Conservation (phyloP, 2,329 filamentous ascomycete species). For the Monosporascus cannonballus region DNA sequence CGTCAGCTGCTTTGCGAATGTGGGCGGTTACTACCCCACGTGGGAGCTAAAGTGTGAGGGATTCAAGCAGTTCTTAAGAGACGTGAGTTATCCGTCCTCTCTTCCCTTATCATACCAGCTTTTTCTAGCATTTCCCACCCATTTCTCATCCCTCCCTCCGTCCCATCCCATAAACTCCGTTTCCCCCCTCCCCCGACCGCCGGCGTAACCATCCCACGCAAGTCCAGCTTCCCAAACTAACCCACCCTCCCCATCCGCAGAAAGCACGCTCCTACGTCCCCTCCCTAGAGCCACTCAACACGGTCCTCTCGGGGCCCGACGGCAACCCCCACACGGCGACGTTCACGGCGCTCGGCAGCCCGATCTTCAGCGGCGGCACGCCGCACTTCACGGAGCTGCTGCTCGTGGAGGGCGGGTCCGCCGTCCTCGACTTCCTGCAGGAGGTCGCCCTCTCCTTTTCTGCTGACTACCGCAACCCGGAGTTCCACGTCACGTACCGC, state of each 20-base stretch:
- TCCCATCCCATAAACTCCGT: neutral
- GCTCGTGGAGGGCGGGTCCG: slow-evolving; percentile 47
- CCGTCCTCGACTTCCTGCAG: slow-evolving; percentile 57
- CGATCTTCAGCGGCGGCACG: slow-evolving; percentile 65
- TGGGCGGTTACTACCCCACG: slow-evolving; percentile 40
- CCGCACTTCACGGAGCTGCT: slow-evolving; percentile 53
- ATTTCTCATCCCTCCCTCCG: neutral
- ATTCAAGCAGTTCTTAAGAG: slow-evolving; percentile 44
- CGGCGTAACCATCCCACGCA: slow-evolving; percentile 22
- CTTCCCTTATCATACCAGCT: neutral
- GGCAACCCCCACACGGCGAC: slow-evolving; percentile 36
- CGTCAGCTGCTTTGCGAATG: slow-evolving; percentile 42
- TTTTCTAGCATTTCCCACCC: slow-evolving; percentile 12
- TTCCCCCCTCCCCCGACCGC: neutral
- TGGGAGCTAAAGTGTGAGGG: slow-evolving; percentile 34
- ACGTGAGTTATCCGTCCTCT: slow-evolving; percentile 31
- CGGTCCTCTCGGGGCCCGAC: slow-evolving; percentile 45
- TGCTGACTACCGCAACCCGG: slow-evolving; percentile 33
- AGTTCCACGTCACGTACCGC: slow-evolving; percentile 23
- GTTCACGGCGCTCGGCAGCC: slow-evolving; percentile 50
- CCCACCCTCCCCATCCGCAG: slow-evolving; percentile 25
- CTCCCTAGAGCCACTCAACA: slow-evolving; percentile 45
- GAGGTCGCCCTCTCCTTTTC: slow-evolving; percentile 37
- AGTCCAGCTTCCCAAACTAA: neutral
- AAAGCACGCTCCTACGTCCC: slow-evolving; percentile 56